These are phyloP conservation scores for Torrubiellomyces zombiae DNA, from an alignment of 2,329 filamentous ascomycete species.

Conservation along the genomic window DNA sequence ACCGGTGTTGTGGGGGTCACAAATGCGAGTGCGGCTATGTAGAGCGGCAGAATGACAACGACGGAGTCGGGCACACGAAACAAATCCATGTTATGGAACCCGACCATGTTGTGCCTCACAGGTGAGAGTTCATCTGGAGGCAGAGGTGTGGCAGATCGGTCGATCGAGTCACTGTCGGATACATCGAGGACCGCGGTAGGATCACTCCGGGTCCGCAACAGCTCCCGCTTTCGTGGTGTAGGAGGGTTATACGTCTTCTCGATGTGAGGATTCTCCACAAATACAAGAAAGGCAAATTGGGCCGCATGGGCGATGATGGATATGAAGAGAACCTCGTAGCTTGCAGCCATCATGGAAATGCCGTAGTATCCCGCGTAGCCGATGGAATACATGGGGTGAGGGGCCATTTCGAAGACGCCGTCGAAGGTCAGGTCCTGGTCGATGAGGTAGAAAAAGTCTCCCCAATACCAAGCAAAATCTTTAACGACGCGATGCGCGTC, in stretches of 20 bases:
- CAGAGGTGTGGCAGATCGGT: conserved; percentile 9
- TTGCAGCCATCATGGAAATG: conserved; percentile 94
- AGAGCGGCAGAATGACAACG: conserved; percentile 58
- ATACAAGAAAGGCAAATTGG: conserved; percentile 80
- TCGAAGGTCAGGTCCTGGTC: conserved; percentile 97
- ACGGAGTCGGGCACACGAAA: conserved; percentile 76
- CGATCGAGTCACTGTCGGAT: conserved; percentile 8
- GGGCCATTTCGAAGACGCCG: conserved; percentile 96
- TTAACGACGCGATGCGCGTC: conserved; percentile 96
- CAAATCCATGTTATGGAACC: conserved; percentile 69
- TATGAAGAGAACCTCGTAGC: conserved; percentile 94
- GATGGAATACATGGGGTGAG: conserved; percentile 97
- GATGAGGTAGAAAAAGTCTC: conserved; percentile 96
- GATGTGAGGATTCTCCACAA: conserved; percentile 94
- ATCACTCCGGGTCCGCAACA: conserved; percentile 16
- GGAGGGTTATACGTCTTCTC: conserved; percentile 94
- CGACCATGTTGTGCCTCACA: conserved; percentile 69
- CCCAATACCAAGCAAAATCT: conserved; percentile 99
- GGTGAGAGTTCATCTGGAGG: conserved; percentile 30
- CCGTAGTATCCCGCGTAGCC: conserved; percentile 97
- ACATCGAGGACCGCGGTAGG: conserved; percentile 11
- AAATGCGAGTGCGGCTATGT: conserved; percentile 56
- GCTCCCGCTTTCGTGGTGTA: conserved; percentile 46
- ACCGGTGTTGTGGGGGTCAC: conserved; percentile 60
- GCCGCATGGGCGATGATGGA: conserved; percentile 88